Base-by-base conservation (phyloP, 495 filamentous ascomycete species). In the Gamarada debralockiae region DNA sequence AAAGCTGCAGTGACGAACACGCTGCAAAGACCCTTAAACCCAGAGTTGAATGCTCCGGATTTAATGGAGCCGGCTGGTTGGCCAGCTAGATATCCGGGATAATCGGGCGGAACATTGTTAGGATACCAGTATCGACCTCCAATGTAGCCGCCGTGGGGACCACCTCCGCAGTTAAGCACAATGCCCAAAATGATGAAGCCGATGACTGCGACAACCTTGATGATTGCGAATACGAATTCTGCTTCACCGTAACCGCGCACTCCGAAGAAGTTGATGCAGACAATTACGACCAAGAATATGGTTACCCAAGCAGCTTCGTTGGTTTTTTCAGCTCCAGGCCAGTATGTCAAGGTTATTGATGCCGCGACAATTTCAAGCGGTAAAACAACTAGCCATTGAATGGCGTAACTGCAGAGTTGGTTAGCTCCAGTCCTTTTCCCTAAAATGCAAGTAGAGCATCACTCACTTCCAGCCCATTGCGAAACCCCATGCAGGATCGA, bases 401-500 rank as follows among this genome's bases (percentile, higher is more conserved):
- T 70, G 50, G 82, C 64, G 85, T 82, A 97, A 53, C 84, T 87
- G 58, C 4, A 87, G 24, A 74, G 21, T 37, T 40, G 10, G 46
- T 60, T 21, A 59, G 57, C 40, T n/a, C 85, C 85, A 54, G 90
- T 15, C 12, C 24, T 85, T 33, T 40, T 10, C 37, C n/a, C n/a
- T n/a, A n/a, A n/a, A 29, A 18, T 21, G 20, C 15, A 23, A 43
- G 40, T 15, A 13, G 8, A 24, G 14, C 29, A 23, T 44, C 31
- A 79, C 82, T 69, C 60, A 87, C 76, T 97, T 97, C 92, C 92
- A 97, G 22, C 93, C 92, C 89, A 96, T 95, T 43, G 92, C 92
- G 61, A 98, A 98, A 0, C 92, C 92, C 92, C 91, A 97, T 7
- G 92, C 90, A 8, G 92, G 92, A 62, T 97, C 92, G 10, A 97